Conservation (phyloP, 139 green algal species). For the Chlamydomonas incerta region DNA sequence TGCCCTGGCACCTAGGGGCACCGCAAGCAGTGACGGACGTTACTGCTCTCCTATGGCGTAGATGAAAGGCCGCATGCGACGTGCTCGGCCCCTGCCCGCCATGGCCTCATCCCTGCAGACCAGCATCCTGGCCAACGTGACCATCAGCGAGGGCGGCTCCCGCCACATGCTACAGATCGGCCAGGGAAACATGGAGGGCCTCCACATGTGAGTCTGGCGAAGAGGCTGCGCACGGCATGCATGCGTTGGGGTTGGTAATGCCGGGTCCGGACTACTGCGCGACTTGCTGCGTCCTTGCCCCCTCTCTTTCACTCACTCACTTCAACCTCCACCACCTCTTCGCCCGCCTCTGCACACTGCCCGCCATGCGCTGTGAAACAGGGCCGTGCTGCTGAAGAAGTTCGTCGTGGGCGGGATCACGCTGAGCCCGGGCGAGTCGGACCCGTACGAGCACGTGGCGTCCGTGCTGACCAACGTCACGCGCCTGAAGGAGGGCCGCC, state of each 20-base stretch:
- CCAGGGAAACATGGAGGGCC: constrained; percentile 60
- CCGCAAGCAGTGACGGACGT: too few relatives aligned
- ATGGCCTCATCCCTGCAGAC: constrained; percentile 23
- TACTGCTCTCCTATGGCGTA: not conserved
- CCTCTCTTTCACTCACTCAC: too few relatives aligned
- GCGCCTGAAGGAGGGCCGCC: constrained; percentile 46
- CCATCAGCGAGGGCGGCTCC: constrained; percentile 66
- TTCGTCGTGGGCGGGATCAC: constrained; percentile 62
- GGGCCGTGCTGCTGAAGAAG: constrained; percentile 72
- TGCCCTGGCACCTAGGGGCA: too few relatives aligned
- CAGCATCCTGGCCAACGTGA: constrained; percentile 89
- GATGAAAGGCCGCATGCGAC: not conserved
- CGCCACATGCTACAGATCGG: constrained; percentile 76
- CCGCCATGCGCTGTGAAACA: too few relatives aligned
- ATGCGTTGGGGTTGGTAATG: too few relatives aligned
- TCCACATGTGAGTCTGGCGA: constrained; percentile 58
- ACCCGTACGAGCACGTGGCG: constrained; percentile 76
- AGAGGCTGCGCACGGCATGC: too few relatives aligned
- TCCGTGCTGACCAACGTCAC: constrained; percentile 82
- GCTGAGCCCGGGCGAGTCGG: constrained; percentile 15
- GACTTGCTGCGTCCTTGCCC: too few relatives aligned
- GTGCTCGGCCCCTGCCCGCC: not conserved
- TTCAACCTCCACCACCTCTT: too few relatives aligned
- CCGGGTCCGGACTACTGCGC: too few relatives aligned
- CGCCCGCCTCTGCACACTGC: too few relatives aligned